phyloP scores from a whole-genome alignment of 1,139 yeast genomes.

The Suhomyces wounanorum region DNA sequence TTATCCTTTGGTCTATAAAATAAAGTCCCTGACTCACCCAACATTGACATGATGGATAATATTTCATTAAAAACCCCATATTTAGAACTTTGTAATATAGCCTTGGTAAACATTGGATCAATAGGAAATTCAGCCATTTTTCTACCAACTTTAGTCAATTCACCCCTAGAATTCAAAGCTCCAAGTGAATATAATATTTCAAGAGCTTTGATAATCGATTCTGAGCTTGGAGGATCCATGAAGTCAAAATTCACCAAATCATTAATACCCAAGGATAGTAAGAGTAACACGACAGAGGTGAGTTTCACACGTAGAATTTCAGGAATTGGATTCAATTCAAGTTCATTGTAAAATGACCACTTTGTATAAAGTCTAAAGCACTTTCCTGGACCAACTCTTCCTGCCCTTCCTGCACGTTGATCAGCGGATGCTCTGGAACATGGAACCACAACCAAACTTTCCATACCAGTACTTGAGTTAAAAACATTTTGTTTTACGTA shows the following conservation, averaged over 20 bases:
- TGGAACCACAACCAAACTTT: constrained; percentile 78
- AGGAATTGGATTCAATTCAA: constrained; percentile 80
- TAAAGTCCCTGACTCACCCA: constrained; percentile 76
- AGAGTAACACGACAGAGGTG: constrained; percentile 68
- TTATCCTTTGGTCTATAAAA: constrained; percentile 76
- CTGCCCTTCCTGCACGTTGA: constrained; percentile 97
- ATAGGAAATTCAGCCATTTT: constrained; percentile 92
- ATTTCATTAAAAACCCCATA: constrained; percentile 66
- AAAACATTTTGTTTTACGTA: constrained; percentile 85
- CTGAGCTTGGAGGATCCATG: constrained; percentile 80
- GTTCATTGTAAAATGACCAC: constrained; percentile 78
- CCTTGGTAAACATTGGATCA: constrained; percentile 85
- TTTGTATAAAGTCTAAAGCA: constrained; percentile 88
- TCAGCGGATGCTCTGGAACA: constrained; percentile 95
- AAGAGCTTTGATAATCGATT: constrained; percentile 71
- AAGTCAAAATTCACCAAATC: constrained; percentile 84
- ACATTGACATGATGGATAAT: constrained; percentile 72
- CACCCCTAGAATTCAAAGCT: constrained; percentile 80
- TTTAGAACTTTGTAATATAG: constrained; percentile 62
- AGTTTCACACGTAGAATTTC: constrained; percentile 85
- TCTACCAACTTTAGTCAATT: constrained; percentile 75
- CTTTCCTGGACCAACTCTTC: constrained; percentile 95
- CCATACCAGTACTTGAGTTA: constrained; percentile 88
- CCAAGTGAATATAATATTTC: constrained; percentile 84
- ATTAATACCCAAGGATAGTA: constrained; percentile 79